Evolutionary conservation across 768 basidiomycete species (phyloP).

Genomic region (Mycena epipterygia): DNA sequence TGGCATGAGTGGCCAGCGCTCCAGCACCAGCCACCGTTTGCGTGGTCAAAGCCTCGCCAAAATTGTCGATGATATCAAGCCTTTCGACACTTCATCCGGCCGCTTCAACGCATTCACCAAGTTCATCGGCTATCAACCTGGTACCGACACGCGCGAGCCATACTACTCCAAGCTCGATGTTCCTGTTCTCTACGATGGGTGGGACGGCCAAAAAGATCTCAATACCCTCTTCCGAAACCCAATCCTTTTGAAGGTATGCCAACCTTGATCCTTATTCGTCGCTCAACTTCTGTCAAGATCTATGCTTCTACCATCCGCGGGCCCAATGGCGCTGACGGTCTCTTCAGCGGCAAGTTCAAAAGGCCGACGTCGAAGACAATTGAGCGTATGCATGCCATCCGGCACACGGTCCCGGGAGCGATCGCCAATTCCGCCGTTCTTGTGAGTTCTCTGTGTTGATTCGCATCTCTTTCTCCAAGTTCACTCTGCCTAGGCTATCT

Average conservation of each 20-base stretch:
- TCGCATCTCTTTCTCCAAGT: neutral
- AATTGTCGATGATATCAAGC: slow-evolving; percentile 3
- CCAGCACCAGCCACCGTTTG: neutral
- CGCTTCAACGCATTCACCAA: neutral
- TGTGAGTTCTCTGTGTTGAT: neutral
- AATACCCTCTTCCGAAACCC: neutral
- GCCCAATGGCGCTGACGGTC: slow-evolving; percentile 1
- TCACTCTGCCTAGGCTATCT: neutral
- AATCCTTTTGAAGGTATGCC: neutral
- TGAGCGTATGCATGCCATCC: neutral
- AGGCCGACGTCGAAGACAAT: neutral
- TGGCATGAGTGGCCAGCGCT: neutral
- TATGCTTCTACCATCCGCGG: slow-evolving; percentile 10
- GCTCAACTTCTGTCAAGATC: too few relatives aligned
- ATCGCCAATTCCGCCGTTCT: slow-evolving; percentile 2
- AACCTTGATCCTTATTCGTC: too few relatives aligned
- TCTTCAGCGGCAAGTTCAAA: neutral
- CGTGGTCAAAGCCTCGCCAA: neutral
- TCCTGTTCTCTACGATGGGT: neutral
- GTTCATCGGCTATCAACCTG: slow-evolving; percentile 11
- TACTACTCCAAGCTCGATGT: neutral
- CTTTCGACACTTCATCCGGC: neutral
- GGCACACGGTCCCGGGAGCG: neutral
- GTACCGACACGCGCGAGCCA: neutral
- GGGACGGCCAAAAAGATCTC: neutral